phyloP scores from a whole-genome alignment of 805 yeast species.

The Yarrowia deformans region DNA sequence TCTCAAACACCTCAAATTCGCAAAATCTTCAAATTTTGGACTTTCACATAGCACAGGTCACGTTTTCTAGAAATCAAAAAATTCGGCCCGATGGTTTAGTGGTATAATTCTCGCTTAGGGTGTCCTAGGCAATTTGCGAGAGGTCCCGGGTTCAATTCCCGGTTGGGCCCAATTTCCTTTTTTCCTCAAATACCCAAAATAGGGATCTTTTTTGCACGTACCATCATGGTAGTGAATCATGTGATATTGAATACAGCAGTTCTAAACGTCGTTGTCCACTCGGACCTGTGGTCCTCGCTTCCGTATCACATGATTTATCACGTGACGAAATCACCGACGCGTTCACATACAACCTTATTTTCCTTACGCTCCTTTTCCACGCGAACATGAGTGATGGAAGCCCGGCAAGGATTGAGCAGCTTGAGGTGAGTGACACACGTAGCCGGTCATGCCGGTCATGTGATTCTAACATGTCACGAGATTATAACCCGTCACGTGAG shows the following conservation, averaged over 20 bases:
- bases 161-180: slow-evolving; percentile 30
- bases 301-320: not conserved
- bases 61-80: not conserved
- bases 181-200: not conserved
- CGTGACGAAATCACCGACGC: not conserved
- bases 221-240: no score
- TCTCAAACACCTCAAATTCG: not conserved
- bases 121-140: slow-evolving; percentile 38
- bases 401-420: slow-evolving; percentile 8
- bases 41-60: not conserved
- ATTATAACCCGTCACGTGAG: no score
- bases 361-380: not conserved
- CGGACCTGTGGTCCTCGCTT: not conserved
- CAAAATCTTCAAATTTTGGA: not conserved
- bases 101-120: slow-evolving; percentile 40
- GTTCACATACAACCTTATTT: not conserved
- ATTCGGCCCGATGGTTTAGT: slow-evolving; percentile 38
- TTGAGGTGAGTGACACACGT: slow-evolving; percentile 34
- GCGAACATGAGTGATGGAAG: slow-evolving; percentile 20
- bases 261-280: no score
- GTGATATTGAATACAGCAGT: no score
- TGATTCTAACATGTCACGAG: no score
- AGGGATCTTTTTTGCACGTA: not conserved
- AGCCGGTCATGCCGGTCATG: no score
- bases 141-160: slow-evolving; percentile 40